A percentile compares a stretch with the other conserved stretches of the same genome.
These are phyloP conservation scores for Candida saitoana DNA, from an alignment of 805 yeast genomes.

Conservation along the genomic window DNA sequence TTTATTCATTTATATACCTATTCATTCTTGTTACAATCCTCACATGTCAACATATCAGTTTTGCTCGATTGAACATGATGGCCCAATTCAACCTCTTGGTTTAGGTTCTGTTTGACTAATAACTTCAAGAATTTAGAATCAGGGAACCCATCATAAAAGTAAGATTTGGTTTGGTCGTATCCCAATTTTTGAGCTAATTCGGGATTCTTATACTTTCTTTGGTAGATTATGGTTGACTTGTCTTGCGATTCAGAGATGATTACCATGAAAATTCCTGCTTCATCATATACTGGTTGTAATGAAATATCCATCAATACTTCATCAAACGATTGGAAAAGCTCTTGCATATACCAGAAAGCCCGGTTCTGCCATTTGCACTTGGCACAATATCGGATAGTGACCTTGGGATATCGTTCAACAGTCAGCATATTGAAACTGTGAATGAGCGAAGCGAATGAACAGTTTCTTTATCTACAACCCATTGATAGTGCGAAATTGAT, in stretches of 20 bases:
- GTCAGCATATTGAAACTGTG: no score
- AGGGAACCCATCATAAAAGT: constrained; percentile 70
- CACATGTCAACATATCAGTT: constrained; percentile 9
- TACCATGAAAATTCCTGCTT: constrained; percentile 24
- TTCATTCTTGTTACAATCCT: constrained; percentile 13
- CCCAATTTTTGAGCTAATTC: constrained; percentile 14
- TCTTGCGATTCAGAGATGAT: constrained; percentile 7
- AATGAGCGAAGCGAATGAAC: no score
- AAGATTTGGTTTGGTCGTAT: constrained; percentile 20
- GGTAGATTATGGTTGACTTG: constrained; percentile 34
- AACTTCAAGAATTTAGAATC: constrained; percentile 78
- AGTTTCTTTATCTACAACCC: no score
- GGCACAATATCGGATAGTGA: constrained; percentile 71
- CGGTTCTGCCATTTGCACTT: constrained; percentile 86
- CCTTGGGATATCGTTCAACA: constrained; percentile 43
- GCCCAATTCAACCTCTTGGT: constrained; percentile 5
- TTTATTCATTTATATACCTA: constrained; percentile 1
- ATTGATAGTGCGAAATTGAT: no score
- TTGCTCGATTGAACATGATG: constrained; percentile 1
- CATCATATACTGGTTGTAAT: constrained; percentile 20
- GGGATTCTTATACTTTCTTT: constrained; percentile 45
- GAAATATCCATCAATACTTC: constrained; percentile 43
- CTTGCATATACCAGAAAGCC: constrained; percentile 86
- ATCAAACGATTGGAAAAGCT: constrained; percentile 79
- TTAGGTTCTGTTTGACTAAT: constrained; percentile 53